Base-by-base conservation (phyloP, 306 rosid species). In the Casuarina cunninghamiana region DNA sequence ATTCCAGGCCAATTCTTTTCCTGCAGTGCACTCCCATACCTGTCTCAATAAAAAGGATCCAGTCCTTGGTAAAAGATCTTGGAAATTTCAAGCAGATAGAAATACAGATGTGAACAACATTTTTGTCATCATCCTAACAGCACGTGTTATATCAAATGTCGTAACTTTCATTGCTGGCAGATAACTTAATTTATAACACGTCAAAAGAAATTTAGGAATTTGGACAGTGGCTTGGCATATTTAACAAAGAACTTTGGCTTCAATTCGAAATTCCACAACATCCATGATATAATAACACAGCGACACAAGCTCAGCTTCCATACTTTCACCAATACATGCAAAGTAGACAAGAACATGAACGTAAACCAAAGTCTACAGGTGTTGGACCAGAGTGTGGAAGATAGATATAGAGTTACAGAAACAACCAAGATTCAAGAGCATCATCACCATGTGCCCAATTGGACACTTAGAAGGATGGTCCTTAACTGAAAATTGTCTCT, bases 21-120 rank as follows among this genome's bases (percentile, higher is more conserved):
- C 97, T 74, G 92, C 66, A 63, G 92, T 69, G 80, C 98, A 95
- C 75, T 95, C 98, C 97, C 95, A 95, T 76, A 82, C 78, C 98
- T 95, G 85, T 43, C 67, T 19, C 77, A 82, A 58, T 15, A 74
- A 66, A 75, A 54, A 71, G 48, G 75, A 81, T 80, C 77, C 60
- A 75, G 53, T 38, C 74, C 72, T 80, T 48, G 76, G 69, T 61
- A 44, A 44, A 55, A 53, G 46, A 63, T 15, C 17, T 26, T 10
- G 46, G 41, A 50, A 42, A 67, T 50, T 41, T 72, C 35, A 49
- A 51, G 26, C 10, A 39, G n/a, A 19, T 10, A 10, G 48, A 21
- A 26, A 46, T 72, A n/a, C 54, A 10, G 48, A 11, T 32, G 7
- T 32, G 35, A 32, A 41, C 68, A 35, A 61, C 42, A 0, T 26